Evolutionary conservation across 352 stramenopile genomes (phyloP).

Genomic region (Globisporangium lucens): DNA sequence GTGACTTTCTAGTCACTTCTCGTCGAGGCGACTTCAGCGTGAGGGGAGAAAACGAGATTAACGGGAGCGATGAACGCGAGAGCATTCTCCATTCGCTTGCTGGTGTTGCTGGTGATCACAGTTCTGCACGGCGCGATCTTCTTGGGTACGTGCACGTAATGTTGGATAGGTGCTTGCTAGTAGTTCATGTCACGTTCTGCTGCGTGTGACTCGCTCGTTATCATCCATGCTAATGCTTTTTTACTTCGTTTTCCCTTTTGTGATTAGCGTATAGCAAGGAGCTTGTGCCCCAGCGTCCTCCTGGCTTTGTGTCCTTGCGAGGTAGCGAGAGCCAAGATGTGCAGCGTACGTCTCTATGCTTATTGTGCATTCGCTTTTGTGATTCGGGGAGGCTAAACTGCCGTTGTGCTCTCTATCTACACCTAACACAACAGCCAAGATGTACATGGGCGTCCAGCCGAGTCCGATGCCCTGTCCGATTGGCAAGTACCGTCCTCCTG

Average conservation of each 20-base stretch:
- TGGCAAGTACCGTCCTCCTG: conserved; percentile 62
- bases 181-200: background rate
- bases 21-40: background rate
- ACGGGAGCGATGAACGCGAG: background rate
- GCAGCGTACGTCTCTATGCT: conserved; percentile 5
- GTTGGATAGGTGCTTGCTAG: background rate
- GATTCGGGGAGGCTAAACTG: background rate
- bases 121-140: conserved; percentile 12
- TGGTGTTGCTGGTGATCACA: conserved; percentile 4
- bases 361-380: background rate
- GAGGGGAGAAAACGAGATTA: background rate
- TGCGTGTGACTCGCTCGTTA: background rate
- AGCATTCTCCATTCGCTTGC: background rate
- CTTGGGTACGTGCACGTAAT: conserved; percentile 1
- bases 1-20: background rate
- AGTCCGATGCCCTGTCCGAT: conserved; percentile 40
- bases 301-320: conserved; percentile 5
- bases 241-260: background rate
- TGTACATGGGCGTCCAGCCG: conserved; percentile 58
- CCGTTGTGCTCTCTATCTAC: no score
- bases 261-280: conserved; percentile 4
- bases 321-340: background rate
- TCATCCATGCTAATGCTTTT: background rate
- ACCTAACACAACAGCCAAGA: conserved; percentile 26
- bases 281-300: conserved; percentile 3